Evolutionary conservation across 2,329 filamentous ascomycete species (phyloP), one percentile per base, ranked within the genome.

Genomic region (Fusarium nurragi): DNA sequence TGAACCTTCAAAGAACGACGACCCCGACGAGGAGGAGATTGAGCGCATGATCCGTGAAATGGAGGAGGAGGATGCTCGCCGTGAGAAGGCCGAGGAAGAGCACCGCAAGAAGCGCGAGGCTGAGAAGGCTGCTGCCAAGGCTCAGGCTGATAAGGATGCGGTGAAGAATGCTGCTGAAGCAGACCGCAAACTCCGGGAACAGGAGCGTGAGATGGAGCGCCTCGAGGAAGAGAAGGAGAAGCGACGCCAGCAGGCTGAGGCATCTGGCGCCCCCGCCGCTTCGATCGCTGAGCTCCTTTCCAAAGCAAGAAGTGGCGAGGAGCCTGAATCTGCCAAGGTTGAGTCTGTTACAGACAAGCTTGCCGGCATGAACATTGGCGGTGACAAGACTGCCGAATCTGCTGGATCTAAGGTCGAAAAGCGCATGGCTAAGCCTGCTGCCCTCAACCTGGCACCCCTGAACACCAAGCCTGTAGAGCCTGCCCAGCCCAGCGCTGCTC

Each of bases 391-490:
- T 43, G 78, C 82, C 78, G 67, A 81, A 79, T 68, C 73, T 65
- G 89, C 89, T 76, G 75, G 82, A 18, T 77, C 65, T 26, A 68
- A 84, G 40, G 80, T 82, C 54, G 83, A 88, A 71, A 93, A 93
- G 78, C 87, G 81, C 54, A 80, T 78, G 38, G 76, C 82, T 58
- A 97, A 97, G 84, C 94, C 95, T 46, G 88, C 90, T 59, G 90
- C 92, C 40, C 88, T 99, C 67, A 97, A 97, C 79, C 85, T 98
- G 64, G 87, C 93, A 54, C 85, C 85, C n/a, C 79, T 90, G 54
- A 96, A 91, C 64, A 93, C 88, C 70, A 97, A 94, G 80, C 83
- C 90, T 34, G 87, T 97, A 22, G 94, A 99, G 81, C 91, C 94
- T 50, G 89, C 93, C 50, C 94, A 97, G 78, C 94, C 94, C 16